Evolutionary conservation across 257 asterid genomes (phyloP).

Genomic region (Fraxinus anomala): DNA sequence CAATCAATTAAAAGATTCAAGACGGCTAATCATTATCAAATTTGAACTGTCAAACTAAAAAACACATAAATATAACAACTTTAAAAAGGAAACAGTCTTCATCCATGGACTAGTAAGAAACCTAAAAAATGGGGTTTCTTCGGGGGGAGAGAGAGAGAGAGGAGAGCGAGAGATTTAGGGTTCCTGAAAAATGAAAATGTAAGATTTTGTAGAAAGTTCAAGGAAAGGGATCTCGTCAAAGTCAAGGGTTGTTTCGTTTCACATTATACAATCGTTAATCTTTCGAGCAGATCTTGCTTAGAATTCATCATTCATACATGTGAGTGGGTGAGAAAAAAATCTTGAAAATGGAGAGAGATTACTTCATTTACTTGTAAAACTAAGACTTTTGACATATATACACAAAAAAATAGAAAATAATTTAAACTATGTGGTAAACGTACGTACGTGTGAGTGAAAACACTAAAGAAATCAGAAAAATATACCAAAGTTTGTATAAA

Average conservation of each 20-base stretch:
- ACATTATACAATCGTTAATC: conserved; percentile 27
- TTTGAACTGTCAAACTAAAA: conserved; percentile 6
- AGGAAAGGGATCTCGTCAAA: conserved; percentile 76
- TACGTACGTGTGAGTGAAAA: conserved; percentile 30
- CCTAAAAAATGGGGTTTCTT: conserved; percentile 10
- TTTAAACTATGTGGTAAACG: not conserved
- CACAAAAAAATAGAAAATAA: too few species aligned
- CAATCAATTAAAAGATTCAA: conserved; percentile 26
- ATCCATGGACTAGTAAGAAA: not conserved
- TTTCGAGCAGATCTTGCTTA: conserved; percentile 56
- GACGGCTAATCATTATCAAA: conserved; percentile 21
- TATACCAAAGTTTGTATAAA: conserved; percentile 64
- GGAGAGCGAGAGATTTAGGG: conserved; percentile 9
- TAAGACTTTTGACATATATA: conserved; percentile 38
- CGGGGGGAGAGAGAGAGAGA: conserved; percentile 19
- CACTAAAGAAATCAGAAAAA: not conserved
- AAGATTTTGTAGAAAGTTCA: conserved; percentile 30
- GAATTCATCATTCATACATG: conserved; percentile 46
- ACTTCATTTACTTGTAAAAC: conserved; percentile 45
- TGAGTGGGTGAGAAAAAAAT: conserved; percentile 32
- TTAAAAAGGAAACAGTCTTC: not conserved
- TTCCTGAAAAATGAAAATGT: not conserved
- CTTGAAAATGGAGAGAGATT: conserved; percentile 18
- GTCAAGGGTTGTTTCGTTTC: conserved; percentile 30
- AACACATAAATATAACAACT: not conserved